A percentile compares a stretch with the other conserved stretches of the same genome.
phyloP scores from a whole-genome alignment of 1,284 basidiomycete genomes.

The Coniferiporia sulphurascens region DNA sequence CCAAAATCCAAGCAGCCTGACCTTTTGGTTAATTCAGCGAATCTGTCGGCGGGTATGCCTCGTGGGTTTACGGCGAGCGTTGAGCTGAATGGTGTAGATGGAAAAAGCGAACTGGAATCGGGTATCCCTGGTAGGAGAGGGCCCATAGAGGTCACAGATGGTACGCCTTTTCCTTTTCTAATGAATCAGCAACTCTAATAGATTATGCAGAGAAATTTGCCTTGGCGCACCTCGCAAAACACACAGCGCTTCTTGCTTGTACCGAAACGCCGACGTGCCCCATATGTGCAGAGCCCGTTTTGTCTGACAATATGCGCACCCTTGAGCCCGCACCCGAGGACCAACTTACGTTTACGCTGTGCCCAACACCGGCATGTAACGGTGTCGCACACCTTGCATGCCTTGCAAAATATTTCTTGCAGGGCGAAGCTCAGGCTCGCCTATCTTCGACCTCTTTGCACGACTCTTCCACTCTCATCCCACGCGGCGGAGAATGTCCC shows the following conservation, averaged over 20 bases:
- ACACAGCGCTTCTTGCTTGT: constrained; percentile 36
- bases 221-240: constrained; percentile 49
- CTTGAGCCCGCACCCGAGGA: constrained; percentile 50
- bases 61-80: constrained; percentile 44
- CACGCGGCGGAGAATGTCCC: constrained; percentile 57
- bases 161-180: constrained; percentile 32
- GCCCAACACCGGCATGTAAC: constrained; percentile 46
- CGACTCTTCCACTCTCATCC: constrained; percentile 43
- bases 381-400: constrained; percentile 67
- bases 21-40: background rate
- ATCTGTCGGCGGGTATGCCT: constrained; percentile 35
- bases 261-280: constrained; percentile 39
- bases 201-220: constrained; percentile 43
- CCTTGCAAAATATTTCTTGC: constrained; percentile 56
- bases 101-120: constrained; percentile 36
- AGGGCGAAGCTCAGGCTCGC: constrained; percentile 16
- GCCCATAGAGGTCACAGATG: constrained; percentile 63
- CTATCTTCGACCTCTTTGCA: constrained; percentile 16
- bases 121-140: constrained; percentile 40
- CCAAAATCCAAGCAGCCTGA: constrained; percentile 14
- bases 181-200: constrained; percentile 18
- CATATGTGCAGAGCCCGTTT: constrained; percentile 39
- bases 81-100: constrained; percentile 73
- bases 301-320: background rate
- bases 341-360: constrained; percentile 47